phyloP scores from a whole-genome alignment of 495 filamentous ascomycete genomes.

The Penicillium riverlandense region DNA sequence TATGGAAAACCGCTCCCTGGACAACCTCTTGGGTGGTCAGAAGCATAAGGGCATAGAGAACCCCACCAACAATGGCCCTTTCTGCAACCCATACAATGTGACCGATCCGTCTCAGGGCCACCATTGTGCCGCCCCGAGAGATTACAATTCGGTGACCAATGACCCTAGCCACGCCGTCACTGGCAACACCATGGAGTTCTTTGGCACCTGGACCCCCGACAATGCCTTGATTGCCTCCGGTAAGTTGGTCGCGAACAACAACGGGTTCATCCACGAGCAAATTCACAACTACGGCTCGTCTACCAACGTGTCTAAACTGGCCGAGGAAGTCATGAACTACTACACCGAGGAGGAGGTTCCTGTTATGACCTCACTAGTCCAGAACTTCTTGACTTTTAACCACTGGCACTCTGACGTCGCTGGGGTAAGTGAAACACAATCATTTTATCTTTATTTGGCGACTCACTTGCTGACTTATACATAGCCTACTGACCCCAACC shows the following conservation, averaged over 20 bases:
- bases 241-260: constrained; percentile 24
- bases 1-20: constrained; percentile 42
- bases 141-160: constrained; percentile 34
- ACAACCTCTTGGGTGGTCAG: constrained; percentile 39
- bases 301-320: constrained; percentile 27
- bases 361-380: constrained; percentile 36
- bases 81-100: constrained; percentile 37
- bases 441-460: too few relatives aligned
- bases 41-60: constrained; percentile 30
- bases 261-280: constrained; percentile 46
- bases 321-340: constrained; percentile 43
- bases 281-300: constrained; percentile 21
- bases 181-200: constrained; percentile 47
- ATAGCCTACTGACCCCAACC: constrained; percentile 43
- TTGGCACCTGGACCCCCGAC: constrained; percentile 33
- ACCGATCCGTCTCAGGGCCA: constrained; percentile 27
- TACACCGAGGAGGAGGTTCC: constrained; percentile 44
- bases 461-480: neutral
- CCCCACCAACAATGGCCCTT: constrained; percentile 37
- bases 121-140: constrained; percentile 32
- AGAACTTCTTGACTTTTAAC: constrained; percentile 46
- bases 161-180: too few relatives aligned
- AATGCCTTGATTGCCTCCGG: constrained; percentile 29
- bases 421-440: constrained; percentile 24
- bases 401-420: constrained; percentile 44